Evolutionary conservation across 2,329 filamentous ascomycete genomes (phyloP), one percentile per base, ranked within the genome.

Genomic region (Xylaria digitata): DNA sequence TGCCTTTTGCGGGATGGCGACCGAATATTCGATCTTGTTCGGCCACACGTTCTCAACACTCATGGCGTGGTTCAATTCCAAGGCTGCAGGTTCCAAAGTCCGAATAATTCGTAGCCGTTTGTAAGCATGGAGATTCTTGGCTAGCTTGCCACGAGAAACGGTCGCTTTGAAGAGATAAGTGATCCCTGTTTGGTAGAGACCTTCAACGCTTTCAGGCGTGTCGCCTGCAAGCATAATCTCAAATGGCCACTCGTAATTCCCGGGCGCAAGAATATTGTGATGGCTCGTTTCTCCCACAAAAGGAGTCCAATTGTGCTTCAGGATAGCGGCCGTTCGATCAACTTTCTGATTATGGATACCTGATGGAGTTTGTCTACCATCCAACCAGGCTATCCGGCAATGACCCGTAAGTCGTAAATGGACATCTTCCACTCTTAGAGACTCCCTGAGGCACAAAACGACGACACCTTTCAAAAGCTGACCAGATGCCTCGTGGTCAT

Each of bases 1-100:
- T 1, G 96, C 96, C 82, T 97, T 97, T 75, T 93, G 94, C 0
- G 96, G 95, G 11, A 97, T 92, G 65, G 93, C 89, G 70, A 99
- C 94, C 34, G 93, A 95, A 81, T 99, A 99, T 78, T 97, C 93
- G 73, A 98, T 88, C 83, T 99, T 99, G 82, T 97, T 96, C 6
- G 94, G 92, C 96, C 96, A 99, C 70, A 97, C 92, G 76, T 97
- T 97, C 80, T 97, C 94, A 70, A 98, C 94, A 70, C 92, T 93
- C 93, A 97, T 96, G 54, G 93, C 91, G 79, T 98, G 92, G 43
- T 92, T 85, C 69, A 94, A 86, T 76, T 95, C 92, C 65, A 94
- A 84, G 11, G 92, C 91, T 57, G 89, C 90, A 11, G 92, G 86
- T 67, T 93, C 91, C 53, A 94, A 82, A 0, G 92, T 95, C 63